Evolutionary conservation across 2,329 filamentous ascomycete genomes (phyloP).

Genomic region (Talaromyces sp.): DNA sequence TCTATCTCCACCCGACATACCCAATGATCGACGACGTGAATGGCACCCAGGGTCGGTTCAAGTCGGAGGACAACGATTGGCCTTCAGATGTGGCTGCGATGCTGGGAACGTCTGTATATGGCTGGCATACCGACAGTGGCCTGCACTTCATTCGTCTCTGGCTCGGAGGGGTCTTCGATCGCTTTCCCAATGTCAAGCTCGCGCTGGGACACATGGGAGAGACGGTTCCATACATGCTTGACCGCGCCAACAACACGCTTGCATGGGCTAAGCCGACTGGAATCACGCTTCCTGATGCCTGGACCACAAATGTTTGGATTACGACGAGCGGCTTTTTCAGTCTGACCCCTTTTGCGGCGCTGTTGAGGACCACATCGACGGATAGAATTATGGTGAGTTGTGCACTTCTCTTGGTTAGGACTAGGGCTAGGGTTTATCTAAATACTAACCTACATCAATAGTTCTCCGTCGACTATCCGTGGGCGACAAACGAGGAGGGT

Average conservation of each 20-base stretch:
- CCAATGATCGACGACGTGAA: slow-evolving; percentile 27
- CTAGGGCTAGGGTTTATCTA: too few species aligned
- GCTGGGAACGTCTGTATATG: slow-evolving; percentile 23
- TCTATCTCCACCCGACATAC: slow-evolving; percentile 50
- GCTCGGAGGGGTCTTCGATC: slow-evolving; percentile 52
- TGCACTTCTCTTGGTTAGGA: too few species aligned
- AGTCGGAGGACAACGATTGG: not conserved
- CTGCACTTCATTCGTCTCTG: slow-evolving; percentile 41
- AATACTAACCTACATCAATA: too few species aligned
- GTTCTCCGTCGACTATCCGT: slow-evolving; percentile 50
- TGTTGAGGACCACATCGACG: slow-evolving; percentile 29
- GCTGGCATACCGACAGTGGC: slow-evolving; percentile 34
- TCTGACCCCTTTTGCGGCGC: slow-evolving; percentile 42
- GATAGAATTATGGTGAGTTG: slow-evolving; percentile 50
- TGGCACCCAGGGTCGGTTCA: slow-evolving; percentile 38
- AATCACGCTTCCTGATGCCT: slow-evolving; percentile 44
- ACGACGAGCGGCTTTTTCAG: slow-evolving; percentile 53
- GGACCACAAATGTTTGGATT: slow-evolving; percentile 53
- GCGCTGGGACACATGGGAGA: slow-evolving; percentile 51
- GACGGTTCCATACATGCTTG: slow-evolving; percentile 52
- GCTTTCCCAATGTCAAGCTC: slow-evolving; percentile 50
- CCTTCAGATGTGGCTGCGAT: slow-evolving; percentile 13
- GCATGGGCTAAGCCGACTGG: slow-evolving; percentile 14
- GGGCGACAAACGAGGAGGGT: slow-evolving; percentile 47
- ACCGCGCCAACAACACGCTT: slow-evolving; percentile 32